phyloP scores from a whole-genome alignment of 1,284 basidiomycete genomes.

The Rhodofomes roseus region DNA sequence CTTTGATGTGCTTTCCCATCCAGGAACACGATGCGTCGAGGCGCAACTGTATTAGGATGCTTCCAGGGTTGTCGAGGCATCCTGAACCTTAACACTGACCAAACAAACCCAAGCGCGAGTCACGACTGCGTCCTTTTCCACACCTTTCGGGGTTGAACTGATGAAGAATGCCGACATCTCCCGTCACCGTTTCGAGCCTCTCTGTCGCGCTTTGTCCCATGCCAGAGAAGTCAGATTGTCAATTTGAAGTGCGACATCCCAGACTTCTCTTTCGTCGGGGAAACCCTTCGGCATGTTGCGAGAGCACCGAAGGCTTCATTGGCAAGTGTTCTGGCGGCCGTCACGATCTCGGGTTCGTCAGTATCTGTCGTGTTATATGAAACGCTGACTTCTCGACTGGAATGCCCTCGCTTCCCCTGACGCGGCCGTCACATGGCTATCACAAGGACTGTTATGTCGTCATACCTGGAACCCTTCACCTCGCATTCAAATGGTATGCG shows the following conservation, averaged over 20 bases:
- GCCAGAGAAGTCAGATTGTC: not conserved
- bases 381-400: not conserved
- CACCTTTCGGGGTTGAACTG: not conserved
- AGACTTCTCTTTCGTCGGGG: not conserved
- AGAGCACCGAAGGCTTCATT: not conserved
- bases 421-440: not conserved
- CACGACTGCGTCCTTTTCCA: not conserved
- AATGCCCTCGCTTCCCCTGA: not conserved
- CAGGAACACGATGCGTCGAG: not conserved
- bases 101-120: not conserved
- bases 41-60: not conserved
- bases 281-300: not conserved
- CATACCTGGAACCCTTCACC: not conserved
- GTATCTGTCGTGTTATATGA: not conserved
- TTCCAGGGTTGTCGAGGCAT: not conserved
- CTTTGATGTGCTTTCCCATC: not conserved
- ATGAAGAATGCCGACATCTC: not conserved
- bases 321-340: not conserved
- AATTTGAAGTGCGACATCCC: not conserved
- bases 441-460: not conserved
- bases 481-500: not conserved
- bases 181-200: not conserved
- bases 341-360: slow-evolving; percentile 1
- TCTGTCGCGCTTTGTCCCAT: not conserved
- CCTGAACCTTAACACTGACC: not conserved